Conservation (phyloP, 2,329 filamentous ascomycete genomes). For the Clarireedia homoeocarpa region DNA sequence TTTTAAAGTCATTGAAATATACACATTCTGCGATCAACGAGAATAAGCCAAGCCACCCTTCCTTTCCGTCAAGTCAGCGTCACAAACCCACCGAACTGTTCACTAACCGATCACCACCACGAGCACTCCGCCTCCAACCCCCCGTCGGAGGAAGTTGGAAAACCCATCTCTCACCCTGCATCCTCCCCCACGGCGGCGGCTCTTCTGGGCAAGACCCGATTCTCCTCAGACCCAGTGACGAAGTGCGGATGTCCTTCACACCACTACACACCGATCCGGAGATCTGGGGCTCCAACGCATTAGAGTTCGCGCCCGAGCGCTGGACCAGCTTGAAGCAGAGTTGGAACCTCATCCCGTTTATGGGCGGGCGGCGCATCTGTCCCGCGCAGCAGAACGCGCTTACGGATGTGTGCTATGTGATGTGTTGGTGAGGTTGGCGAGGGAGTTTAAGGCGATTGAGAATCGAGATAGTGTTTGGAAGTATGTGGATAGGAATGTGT, state of each 20-base stretch:
- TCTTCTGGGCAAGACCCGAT: constrained; percentile 23
- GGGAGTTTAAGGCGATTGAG: constrained; percentile 34
- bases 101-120: not conserved
- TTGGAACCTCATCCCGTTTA: constrained; percentile 58
- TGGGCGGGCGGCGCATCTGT: constrained; percentile 62
- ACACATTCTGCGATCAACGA: constrained; percentile 49
- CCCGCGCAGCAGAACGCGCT: constrained; percentile 39
- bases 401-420: constrained; percentile 9
- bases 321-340: constrained; percentile 27
- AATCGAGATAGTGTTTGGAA: not conserved
- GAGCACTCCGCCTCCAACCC: constrained; percentile 21
- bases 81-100: no score
- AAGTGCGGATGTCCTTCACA: constrained; percentile 14
- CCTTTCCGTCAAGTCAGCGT: no score
- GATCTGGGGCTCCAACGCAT: constrained; percentile 31
- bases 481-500: constrained; percentile 8
- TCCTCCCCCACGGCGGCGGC: constrained; percentile 27
- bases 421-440: constrained; percentile 2
- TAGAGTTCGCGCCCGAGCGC: constrained; percentile 34
- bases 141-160: constrained; percentile 30
- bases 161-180: constrained; percentile 20
- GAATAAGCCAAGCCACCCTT: constrained; percentile 34
- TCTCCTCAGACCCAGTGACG: constrained; percentile 18
- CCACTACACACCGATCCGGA: constrained; percentile 27
- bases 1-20: constrained; percentile 44